These are phyloP conservation scores for Dioscorea dumetorum DNA, from an alignment of 106 monocot species.

Conservation along the genomic window DNA sequence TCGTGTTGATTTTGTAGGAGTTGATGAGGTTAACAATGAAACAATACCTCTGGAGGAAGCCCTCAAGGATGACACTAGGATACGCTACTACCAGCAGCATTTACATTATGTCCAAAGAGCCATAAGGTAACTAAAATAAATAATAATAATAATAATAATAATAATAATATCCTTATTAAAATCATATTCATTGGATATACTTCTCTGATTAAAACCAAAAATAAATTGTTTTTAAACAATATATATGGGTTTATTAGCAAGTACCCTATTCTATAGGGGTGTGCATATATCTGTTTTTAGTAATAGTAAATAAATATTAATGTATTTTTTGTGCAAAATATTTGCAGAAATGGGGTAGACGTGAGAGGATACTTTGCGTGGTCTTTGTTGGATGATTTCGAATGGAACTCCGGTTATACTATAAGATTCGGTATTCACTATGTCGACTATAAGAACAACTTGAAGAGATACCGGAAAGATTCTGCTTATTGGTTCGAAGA, in stretches of 20 bases:
- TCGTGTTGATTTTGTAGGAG: constrained; percentile 10
- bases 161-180: neutral
- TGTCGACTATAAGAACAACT: constrained; percentile 29
- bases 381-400: constrained; percentile 47
- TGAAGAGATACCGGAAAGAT: constrained; percentile 35
- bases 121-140: constrained; percentile 26
- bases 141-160: no score
- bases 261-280: no score
- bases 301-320: no score
- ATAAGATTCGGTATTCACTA: constrained; percentile 38
- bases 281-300: no score
- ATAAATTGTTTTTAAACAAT: neutral
- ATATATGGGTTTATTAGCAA: neutral
- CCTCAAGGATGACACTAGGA: constrained; percentile 40
- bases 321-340: neutral
- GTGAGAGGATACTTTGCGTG: constrained; percentile 52
- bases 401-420: constrained; percentile 35
- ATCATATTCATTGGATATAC: neutral
- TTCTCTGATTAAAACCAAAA: neutral
- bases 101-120: constrained; percentile 31
- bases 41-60: constrained; percentile 39
- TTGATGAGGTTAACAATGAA: constrained; percentile 26
- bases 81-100: constrained; percentile 34
- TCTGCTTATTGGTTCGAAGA: constrained; percentile 31
- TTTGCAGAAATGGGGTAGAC: constrained; percentile 29